Conservation (phyloP, 2,329 filamentous ascomycete species). For the Paecilomyces dactylethromorphus region DNA sequence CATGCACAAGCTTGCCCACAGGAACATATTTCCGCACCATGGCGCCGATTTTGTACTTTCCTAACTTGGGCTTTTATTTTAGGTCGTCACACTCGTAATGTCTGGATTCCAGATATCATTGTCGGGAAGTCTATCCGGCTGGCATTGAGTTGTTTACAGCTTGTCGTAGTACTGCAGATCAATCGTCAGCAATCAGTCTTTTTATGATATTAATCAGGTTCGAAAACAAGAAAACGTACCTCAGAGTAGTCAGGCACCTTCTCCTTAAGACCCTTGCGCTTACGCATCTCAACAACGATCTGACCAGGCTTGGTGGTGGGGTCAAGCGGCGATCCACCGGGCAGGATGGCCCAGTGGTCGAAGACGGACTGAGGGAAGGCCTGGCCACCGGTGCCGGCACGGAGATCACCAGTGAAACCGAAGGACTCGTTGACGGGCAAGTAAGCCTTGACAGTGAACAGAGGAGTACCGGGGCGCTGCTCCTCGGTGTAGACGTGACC, state of each 20-base stretch:
- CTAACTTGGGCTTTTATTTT: constrained; percentile 27
- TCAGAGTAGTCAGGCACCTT: constrained; percentile 87
- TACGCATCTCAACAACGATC: constrained; percentile 84
- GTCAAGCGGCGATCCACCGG: constrained; percentile 89
- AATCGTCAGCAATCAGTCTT: constrained; percentile 33
- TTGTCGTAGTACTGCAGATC: constrained; percentile 88
- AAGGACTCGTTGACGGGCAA: constrained; percentile 95
- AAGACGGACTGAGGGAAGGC: constrained; percentile 99
- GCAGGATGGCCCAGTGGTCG: constrained; percentile 96
- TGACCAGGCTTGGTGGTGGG: constrained; percentile 70
- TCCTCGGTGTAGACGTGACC: constrained; percentile 99
- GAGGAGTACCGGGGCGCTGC: constrained; percentile 95
- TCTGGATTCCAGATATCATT: constrained; percentile 28
- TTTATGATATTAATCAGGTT: background rate
- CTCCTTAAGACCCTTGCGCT: constrained; percentile 99
- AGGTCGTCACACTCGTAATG: constrained; percentile 39
- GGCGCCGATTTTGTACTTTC: constrained; percentile 11
- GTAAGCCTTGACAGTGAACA: constrained; percentile 99
- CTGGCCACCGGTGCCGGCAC: constrained; percentile 87
- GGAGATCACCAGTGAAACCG: constrained; percentile 98
- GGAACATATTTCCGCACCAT: background rate
- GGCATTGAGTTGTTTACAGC: constrained; percentile 61
- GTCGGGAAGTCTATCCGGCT: constrained; percentile 35
- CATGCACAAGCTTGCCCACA: constrained; percentile 1
- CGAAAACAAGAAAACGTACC: constrained; percentile 57